These are phyloP conservation scores for Xylariaceae sp. DNA, from an alignment of 2,329 filamentous ascomycete species.

Conservation along the genomic window DNA sequence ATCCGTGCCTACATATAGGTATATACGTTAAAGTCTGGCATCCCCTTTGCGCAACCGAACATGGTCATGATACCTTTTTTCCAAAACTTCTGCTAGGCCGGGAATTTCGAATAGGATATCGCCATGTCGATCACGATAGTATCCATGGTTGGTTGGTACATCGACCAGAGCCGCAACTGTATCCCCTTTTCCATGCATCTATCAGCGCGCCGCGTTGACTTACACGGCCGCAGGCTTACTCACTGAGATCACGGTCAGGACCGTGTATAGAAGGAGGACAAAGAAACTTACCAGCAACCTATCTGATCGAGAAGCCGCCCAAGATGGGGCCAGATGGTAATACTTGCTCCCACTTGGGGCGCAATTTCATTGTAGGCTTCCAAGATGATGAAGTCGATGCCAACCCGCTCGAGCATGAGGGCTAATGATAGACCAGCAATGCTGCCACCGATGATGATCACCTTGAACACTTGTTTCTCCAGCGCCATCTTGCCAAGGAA, in stretches of 20 bases:
- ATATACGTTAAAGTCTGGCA: too few relatives aligned
- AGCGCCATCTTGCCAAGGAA: too few relatives aligned
- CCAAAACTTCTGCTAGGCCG: neutral
- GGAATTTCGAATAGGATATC: neutral
- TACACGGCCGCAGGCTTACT: too few relatives aligned
- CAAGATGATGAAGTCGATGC: neutral
- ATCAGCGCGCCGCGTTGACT: too few relatives aligned
- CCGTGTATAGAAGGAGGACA: too few relatives aligned
- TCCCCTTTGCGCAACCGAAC: too few relatives aligned
- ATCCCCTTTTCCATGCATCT: neutral
- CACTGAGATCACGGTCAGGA: too few relatives aligned
- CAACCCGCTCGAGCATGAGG: too few relatives aligned
- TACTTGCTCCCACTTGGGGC: neutral
- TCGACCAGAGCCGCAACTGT: neutral
- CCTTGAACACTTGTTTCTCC: too few relatives aligned
- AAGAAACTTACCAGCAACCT: neutral
- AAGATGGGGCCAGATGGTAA: neutral
- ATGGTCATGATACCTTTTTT: neutral
- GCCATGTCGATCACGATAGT: neutral
- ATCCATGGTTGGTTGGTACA: neutral
- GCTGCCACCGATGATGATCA: too few relatives aligned
- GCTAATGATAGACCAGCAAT: too few relatives aligned
- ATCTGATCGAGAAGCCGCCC: neutral
- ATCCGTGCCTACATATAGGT: neutral
- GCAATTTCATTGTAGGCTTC: neutral